These are phyloP conservation scores for Bruguiera parviflora DNA, from an alignment of 345 rosid genomes.

Conservation along the genomic window DNA sequence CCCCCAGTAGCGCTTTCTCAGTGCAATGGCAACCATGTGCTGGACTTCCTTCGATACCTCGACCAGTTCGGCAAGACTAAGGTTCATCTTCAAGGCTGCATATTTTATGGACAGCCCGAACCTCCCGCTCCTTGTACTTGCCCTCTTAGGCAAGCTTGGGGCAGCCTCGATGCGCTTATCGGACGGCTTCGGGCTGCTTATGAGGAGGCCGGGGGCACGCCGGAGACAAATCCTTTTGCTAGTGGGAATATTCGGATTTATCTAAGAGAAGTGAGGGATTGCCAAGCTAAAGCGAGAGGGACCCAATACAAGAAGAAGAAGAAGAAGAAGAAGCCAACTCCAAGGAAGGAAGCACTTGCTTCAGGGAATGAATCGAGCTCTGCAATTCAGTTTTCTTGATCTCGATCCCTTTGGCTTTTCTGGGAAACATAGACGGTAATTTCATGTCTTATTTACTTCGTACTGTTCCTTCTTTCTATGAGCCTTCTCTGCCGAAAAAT, in stretches of 20 bases:
- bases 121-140: constrained; percentile 92
- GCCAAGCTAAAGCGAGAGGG: constrained; percentile 84
- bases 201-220: constrained; percentile 83
- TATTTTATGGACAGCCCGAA: constrained; percentile 81
- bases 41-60: constrained; percentile 65
- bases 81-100: constrained; percentile 71
- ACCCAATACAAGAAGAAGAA: constrained; percentile 83
- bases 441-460: background rate
- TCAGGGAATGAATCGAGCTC: constrained; percentile 44
- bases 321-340: constrained; percentile 59
- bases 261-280: constrained; percentile 73
- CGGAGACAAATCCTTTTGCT: constrained; percentile 79
- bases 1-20: constrained; percentile 61
- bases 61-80: constrained; percentile 88
- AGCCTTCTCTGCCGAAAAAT: background rate
- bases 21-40: constrained; percentile 62
- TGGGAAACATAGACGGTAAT: constrained; percentile 14
- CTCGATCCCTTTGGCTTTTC: background rate
- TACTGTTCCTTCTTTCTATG: background rate
- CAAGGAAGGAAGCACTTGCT: constrained; percentile 17
- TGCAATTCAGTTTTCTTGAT: constrained; percentile 41
- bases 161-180: constrained; percentile 86
- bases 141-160: constrained; percentile 88
- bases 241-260: constrained; percentile 63
- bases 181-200: constrained; percentile 88